Base-by-base conservation (phyloP, 441 rosid species). In the Geranium incanum region DNA sequence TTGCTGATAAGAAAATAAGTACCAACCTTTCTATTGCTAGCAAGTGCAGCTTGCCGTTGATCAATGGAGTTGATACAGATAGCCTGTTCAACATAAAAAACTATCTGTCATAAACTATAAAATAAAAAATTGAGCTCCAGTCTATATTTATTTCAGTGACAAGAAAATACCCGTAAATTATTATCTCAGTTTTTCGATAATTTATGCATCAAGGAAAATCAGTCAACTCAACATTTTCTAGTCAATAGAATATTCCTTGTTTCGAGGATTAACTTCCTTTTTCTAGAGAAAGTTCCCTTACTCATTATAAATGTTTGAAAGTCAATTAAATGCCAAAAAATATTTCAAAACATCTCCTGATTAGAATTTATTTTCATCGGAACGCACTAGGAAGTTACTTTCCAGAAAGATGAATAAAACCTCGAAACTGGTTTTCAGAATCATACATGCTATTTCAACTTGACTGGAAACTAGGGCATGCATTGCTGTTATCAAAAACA, bases 1-100 rank as follows among this genome's bases (percentile, higher is more conserved):
- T 28, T 28, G 33, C 33, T 28, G 33, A 28, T 28, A 28, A 28
- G 62, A 16, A 21, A 39, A 36, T 5, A 50, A 68, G 71, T 69
- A 81, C 91, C 80, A 75, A 95, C 99, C 97, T 95, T 95, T 72
- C 90, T 84, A 77, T 87, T 90, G 89, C 96, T 88, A 66, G 99
- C 88, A 72, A 92, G 76, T 75, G 96, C 99, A 77, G 87, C 87
- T 81, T 89, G 92, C 78, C 82, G 75, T 83, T 88, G 87, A 79
- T 85, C 78, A 75, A 83, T 77, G 72, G 92, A 79, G 74, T 95
- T 95, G 71, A 88, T 77, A 84, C 94, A 95, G 52, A 95, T 72
- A 72, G 96, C 96, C 99, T 95, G 91, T 78, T 73, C 74, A 77
- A 83, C 81, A 72, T 63, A 74, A 65, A 77, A 68, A 63, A 67